Evolutionary conservation across 176 grass and related monocot species (phyloP), one percentile per base, ranked within the genome.

Genomic region (Secale cereale): DNA sequence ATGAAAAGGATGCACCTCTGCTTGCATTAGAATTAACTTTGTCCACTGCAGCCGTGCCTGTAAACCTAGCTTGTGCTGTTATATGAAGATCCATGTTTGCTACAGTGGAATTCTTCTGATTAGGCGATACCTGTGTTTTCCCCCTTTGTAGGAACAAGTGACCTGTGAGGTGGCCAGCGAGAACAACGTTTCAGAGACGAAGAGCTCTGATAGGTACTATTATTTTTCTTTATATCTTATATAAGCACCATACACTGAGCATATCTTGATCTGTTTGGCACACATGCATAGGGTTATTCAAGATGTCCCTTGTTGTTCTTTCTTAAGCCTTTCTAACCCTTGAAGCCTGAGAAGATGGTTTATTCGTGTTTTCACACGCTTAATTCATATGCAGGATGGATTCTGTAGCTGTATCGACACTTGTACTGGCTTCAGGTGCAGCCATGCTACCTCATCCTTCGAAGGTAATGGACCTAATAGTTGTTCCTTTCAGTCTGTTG

Each of bases 381-480:
- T 76, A 62, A 65, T 86, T 85, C 36, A 43, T 83, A 60, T 50
- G 41, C 54, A 91, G 89, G 89, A 91, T 87, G 89, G 65, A 37
- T 84, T 87, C 85, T 20, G 59, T 40, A 80, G 64, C 72, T 3
- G 12, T 74, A 67, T 85, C 87, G 65, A 87, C 76, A 71, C 90
- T 94, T 73, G 76, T 85, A 36, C 71, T 99, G 41, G 77, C 88
- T 86, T 99, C 97, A 88, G 91, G 93, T 73, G 97, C 91, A 74
- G 88, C 97, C 31, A 94, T 99, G 60, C 63, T 94, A 88, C 97
- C 97, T 59, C 97, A 99, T 89, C 97, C 97, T 89, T 89, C 93
- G 32, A 99, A 99, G 93, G 97, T 98, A 90, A 30, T 77, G 31
- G 17, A 9, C 54, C 52, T 57, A 57, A 20, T 22, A 57, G 15